Percentiles rank a stretch among this genome's conserved stretches.
These are phyloP conservation scores for Anisodus tanguticus DNA, from an alignment of 257 asterid genomes.

Conservation along the genomic window DNA sequence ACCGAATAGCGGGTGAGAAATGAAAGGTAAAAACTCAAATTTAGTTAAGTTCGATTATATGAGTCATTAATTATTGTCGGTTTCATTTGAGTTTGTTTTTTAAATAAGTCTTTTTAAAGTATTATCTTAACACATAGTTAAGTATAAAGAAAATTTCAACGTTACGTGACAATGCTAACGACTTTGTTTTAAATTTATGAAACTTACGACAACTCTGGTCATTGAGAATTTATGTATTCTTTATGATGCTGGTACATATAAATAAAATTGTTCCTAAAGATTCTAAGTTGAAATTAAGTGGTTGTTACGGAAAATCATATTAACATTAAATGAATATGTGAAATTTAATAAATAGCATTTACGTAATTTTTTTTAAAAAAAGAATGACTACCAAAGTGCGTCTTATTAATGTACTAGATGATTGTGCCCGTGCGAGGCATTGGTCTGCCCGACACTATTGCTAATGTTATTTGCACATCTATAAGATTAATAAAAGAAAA, in stretches of 20 bases:
- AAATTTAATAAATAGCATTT: neutral
- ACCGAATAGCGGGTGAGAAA: too few species aligned
- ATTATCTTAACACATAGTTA: neutral
- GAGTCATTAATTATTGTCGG: neutral
- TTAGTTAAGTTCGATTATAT: too few species aligned
- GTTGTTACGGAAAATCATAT: neutral
- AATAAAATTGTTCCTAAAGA: neutral
- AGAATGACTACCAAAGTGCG: too few species aligned
- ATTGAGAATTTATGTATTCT: neutral
- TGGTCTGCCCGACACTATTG: too few species aligned
- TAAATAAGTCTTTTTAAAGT: too few species aligned
- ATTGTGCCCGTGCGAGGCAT: too few species aligned
- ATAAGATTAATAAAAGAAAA: too few species aligned
- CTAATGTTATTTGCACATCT: too few species aligned
- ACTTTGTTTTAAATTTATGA: neutral
- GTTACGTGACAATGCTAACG: neutral
- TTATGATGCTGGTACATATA: neutral
- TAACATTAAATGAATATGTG: neutral
- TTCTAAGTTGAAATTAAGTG: neutral
- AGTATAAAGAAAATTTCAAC: neutral
- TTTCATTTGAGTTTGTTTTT: neutral
- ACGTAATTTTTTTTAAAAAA: too few species aligned
- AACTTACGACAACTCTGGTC: neutral
- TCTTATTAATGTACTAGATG: too few species aligned
- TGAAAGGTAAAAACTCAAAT: too few species aligned